Conservation (phyloP, 2,329 filamentous ascomycete genomes). For the Alternaria panax region DNA sequence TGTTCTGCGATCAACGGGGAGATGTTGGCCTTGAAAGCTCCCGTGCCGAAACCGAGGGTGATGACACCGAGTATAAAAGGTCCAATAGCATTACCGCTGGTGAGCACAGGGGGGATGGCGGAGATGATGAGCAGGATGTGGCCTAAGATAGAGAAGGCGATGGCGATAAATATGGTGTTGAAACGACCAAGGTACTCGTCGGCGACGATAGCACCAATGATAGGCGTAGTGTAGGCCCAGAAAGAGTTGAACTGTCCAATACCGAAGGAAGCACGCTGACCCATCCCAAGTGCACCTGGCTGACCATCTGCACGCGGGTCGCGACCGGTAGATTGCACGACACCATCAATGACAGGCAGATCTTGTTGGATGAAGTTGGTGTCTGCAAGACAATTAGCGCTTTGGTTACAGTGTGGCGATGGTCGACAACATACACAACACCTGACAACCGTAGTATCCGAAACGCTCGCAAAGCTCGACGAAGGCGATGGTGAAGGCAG, state of each 20-base stretch:
- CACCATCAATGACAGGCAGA: slow-evolving; percentile 46
- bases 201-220: slow-evolving; percentile 64
- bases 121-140: slow-evolving; percentile 64
- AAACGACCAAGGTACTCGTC: slow-evolving; percentile 67
- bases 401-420: not conserved
- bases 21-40: slow-evolving; percentile 57
- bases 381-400: slow-evolving; percentile 32
- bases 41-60: slow-evolving; percentile 56
- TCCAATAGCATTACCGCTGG: slow-evolving; percentile 55
- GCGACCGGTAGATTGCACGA: slow-evolving; percentile 40
- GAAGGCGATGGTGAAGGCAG: slow-evolving; percentile 73
- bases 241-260: slow-evolving; percentile 51
- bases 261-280: slow-evolving; percentile 48
- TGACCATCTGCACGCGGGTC: slow-evolving; percentile 41
- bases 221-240: slow-evolving; percentile 52
- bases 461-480: slow-evolving; percentile 80
- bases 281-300: slow-evolving; percentile 47
- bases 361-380: slow-evolving; percentile 52
- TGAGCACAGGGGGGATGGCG: slow-evolving; percentile 58
- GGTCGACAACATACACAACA: slow-evolving; percentile 62
- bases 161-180: slow-evolving; percentile 65
- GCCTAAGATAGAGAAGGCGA: slow-evolving; percentile 59
- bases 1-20: slow-evolving; percentile 76
- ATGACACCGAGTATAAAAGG: slow-evolving; percentile 61
- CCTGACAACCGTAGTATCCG: slow-evolving; percentile 76